Evolutionary conservation across 208 protist species (phyloP), one percentile per base, ranked within the genome.

Genomic region (Wallacemonas collosoma): DNA sequence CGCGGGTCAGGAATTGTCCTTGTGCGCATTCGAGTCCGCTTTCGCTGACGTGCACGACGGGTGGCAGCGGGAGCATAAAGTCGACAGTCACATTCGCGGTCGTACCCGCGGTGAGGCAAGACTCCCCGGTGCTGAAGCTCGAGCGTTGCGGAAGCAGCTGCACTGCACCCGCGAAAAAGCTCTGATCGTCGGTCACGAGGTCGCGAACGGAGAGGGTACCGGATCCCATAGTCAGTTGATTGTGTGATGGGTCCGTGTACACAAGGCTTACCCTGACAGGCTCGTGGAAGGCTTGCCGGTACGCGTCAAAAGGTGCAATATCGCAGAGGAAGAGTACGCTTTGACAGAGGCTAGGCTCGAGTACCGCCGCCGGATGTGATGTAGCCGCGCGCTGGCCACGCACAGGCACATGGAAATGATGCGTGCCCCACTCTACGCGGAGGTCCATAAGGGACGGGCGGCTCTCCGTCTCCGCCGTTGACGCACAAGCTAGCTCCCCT

Each of bases 31-130:
- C 56, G 40, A 41, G 48, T 6, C 88, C 91, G 11, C 73, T 69
- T 38, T 78, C 68, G 51, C 81, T 73, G 2, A 96, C 89, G 75
- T 96, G 91, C 17, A 64, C 71, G 35, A 86, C 54, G n/a, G 43
- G 56, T 0, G 87, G 80, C 6, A 94, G 81, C 2, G 87, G 86
- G 2, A 72, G 57, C 56, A 86, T 84, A 71, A 93, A 91, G 77
- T 96, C 80, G n/a, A 93, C 55, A 50, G 38, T 75, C 44, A 93
- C 69, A 12, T 70, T 73, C 12, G 92, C 72, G 12, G 71, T 87
- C 55, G 81, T 83, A 26, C 66, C 80, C 15, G 77, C 57, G 6
- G 88, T 85, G 40, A 93, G 82, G 48, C 86, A 89, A 26, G 75
- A 87, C 36, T 79, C 71, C 26, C 36, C 61, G 44, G 44, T 66